Conservation (phyloP, 2,329 filamentous ascomycete genomes). For the Coleophoma crateriformis region DNA sequence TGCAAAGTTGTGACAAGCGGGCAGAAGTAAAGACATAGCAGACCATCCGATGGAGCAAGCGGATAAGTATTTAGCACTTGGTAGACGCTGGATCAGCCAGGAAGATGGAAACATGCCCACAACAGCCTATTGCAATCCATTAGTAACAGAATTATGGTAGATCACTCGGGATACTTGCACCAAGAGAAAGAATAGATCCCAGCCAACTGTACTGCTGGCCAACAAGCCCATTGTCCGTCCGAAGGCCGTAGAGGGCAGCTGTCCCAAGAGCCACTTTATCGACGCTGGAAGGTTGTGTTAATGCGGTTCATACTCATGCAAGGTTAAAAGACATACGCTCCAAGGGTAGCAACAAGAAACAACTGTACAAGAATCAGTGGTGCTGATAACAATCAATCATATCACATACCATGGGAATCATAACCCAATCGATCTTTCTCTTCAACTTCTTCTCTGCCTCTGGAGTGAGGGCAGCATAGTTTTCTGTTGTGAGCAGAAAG, state of each 20-base stretch:
- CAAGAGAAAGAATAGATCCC: slow-evolving; percentile 24
- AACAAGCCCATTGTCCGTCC: slow-evolving; percentile 21
- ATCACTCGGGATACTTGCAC: slow-evolving; percentile 9
- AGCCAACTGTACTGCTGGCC: slow-evolving; percentile 26
- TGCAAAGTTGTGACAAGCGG: slow-evolving; percentile 20
- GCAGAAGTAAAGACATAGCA: slow-evolving; percentile 19
- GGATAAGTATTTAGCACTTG: slow-evolving; percentile 22
- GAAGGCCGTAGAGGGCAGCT: slow-evolving; percentile 26
- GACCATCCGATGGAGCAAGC: slow-evolving; percentile 25
- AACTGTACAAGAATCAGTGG: slow-evolving; percentile 5
- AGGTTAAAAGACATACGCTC: slow-evolving; percentile 8
- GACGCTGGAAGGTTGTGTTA: slow-evolving; percentile 5
- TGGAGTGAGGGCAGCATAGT: background rate
- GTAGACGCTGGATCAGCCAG: slow-evolving; percentile 22
- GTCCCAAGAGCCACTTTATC: slow-evolving; percentile 29
- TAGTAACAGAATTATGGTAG: no score
- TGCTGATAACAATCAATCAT: background rate
- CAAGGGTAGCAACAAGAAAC: slow-evolving; percentile 22
- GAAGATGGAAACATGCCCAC: slow-evolving; percentile 20
- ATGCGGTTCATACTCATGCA: no score
- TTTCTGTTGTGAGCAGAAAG: slow-evolving; percentile 34
- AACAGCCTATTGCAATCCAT: slow-evolving; percentile 4
- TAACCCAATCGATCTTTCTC: slow-evolving; percentile 7
- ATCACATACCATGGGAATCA: slow-evolving; percentile 29
- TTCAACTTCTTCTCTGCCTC: slow-evolving; percentile 5